Conservation (phyloP, 2,329 filamentous ascomycete genomes). For the Zarea fungicola region DNA sequence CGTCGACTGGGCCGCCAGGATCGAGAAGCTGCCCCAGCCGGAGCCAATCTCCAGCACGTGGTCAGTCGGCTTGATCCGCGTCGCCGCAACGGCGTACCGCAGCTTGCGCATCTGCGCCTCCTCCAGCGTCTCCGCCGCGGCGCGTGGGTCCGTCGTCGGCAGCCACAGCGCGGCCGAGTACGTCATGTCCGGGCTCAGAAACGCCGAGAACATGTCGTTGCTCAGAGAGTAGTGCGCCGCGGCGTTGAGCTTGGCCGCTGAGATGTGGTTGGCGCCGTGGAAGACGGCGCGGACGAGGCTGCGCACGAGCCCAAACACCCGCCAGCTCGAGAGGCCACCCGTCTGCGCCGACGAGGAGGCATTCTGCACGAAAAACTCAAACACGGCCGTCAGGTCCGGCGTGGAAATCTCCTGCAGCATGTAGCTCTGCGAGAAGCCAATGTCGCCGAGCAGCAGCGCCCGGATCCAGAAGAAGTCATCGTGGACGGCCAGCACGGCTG, state of each 20-base stretch:
- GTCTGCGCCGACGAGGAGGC: slow-evolving; percentile 54
- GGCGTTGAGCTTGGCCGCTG: slow-evolving; percentile 59
- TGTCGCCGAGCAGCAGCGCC: slow-evolving; percentile 63
- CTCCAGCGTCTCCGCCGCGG: slow-evolving; percentile 53
- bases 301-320: slow-evolving; percentile 51
- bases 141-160: slow-evolving; percentile 24
- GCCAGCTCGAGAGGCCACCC: slow-evolving; percentile 54
- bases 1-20: slow-evolving; percentile 59
- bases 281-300: slow-evolving; percentile 53
- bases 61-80: slow-evolving; percentile 57
- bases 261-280: slow-evolving; percentile 50
- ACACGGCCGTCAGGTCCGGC: slow-evolving; percentile 61
- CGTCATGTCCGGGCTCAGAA: slow-evolving; percentile 68
- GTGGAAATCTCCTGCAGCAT: slow-evolving; percentile 69
- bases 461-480: slow-evolving; percentile 67
- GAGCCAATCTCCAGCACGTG: slow-evolving; percentile 72
- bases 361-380: slow-evolving; percentile 68
- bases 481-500: slow-evolving; percentile 45
- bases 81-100: slow-evolving; percentile 58
- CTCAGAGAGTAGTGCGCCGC: slow-evolving; percentile 71
- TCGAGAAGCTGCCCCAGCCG: slow-evolving; percentile 70
- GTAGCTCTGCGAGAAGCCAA: slow-evolving; percentile 69
- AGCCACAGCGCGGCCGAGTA: slow-evolving; percentile 67
- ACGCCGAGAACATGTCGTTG: slow-evolving; percentile 71
- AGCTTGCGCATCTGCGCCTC: slow-evolving; percentile 65